These are phyloP conservation scores for Pythium scleroteichum DNA, from an alignment of 352 stramenopile genomes.

Conservation along the genomic window DNA sequence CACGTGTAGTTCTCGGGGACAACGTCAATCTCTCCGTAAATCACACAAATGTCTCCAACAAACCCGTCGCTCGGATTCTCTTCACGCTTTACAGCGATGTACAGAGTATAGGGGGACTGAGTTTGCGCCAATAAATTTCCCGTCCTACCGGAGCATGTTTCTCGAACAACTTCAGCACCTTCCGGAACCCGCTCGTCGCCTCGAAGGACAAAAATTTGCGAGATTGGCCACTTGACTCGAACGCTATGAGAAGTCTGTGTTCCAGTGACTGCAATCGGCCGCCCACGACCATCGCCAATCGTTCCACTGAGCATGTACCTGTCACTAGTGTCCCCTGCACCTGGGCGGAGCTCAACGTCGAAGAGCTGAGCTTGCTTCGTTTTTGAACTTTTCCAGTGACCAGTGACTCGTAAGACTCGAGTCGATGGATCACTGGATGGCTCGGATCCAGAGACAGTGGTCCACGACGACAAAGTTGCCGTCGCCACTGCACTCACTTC, in stretches of 20 bases:
- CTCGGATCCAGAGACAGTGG: constrained; percentile 29
- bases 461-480: constrained; percentile 43
- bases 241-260: constrained; percentile 62
- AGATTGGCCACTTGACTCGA: constrained; percentile 77
- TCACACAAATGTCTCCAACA: constrained; percentile 76
- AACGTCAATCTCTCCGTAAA: constrained; percentile 86
- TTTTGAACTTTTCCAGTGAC: constrained; percentile 76
- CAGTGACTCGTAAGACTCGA: constrained; percentile 54
- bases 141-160: constrained; percentile 69
- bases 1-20: constrained; percentile 78
- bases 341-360: constrained; percentile 66
- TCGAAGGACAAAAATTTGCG: constrained; percentile 67
- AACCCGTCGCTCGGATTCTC: constrained; percentile 45
- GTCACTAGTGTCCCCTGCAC: constrained; percentile 1
- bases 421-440: constrained; percentile 6
- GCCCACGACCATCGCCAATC: constrained; percentile 69
- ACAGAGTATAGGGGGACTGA: constrained; percentile 67
- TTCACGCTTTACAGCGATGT: constrained; percentile 73
- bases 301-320: constrained; percentile 62
- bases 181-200: constrained; percentile 76
- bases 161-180: constrained; percentile 60
- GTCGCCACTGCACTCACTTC: constrained; percentile 63
- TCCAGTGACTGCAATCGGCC: constrained; percentile 51
- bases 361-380: constrained; percentile 74
- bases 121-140: constrained; percentile 79